Evolutionary conservation across 2,329 filamentous ascomycete species (phyloP), one percentile per base, ranked within the genome.

Genomic region (Colletotrichum zoysiae): DNA sequence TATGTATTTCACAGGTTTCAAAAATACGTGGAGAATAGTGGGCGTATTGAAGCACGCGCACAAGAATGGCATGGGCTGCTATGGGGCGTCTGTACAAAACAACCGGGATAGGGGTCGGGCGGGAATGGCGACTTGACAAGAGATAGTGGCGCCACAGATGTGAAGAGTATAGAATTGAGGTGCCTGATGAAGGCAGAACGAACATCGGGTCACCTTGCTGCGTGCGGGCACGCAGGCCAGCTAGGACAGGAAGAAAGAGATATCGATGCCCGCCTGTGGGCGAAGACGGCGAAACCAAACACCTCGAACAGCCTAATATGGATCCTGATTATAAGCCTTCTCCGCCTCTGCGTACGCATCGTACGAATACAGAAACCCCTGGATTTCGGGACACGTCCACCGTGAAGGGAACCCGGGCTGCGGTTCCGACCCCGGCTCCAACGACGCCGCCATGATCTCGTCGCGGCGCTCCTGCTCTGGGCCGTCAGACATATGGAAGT

Each of bases 291-390:
- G 12, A 20, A 40, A 50, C n/a, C 16, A 56, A 16, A 35, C 53
- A 38, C 14, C 14, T 50, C 20, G 6, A 42, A 16, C 40, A 3
- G 18, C 40, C 63, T 50, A 71, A 20, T 67, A 73, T 1, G 74
- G 76, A 26, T 78, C 69, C 35, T 74, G 69, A 44, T 59, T 65
- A 33, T 76, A 78, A 1, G 76, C 77, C 63, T 76, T 74, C 65
- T 73, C 72, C 20, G 72, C 59, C 60, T 74, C 72, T 1, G 62
- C 72, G 42, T 74, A 74, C 5, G 74, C 74, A 26, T 74, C 74
- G 11, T 74, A 74, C n/a, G 65, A 64, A 35, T 74, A 74, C 33
- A 74, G 46, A 33, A 74, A 74, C 23, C 26, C 18, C 53, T 74
- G 74, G 12, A 73, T 72, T 26, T 66, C 61, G 5, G 74, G 74